phyloP scores from a whole-genome alignment of 73 alveolate genomes.

The Strombidium stylifer region DNA sequence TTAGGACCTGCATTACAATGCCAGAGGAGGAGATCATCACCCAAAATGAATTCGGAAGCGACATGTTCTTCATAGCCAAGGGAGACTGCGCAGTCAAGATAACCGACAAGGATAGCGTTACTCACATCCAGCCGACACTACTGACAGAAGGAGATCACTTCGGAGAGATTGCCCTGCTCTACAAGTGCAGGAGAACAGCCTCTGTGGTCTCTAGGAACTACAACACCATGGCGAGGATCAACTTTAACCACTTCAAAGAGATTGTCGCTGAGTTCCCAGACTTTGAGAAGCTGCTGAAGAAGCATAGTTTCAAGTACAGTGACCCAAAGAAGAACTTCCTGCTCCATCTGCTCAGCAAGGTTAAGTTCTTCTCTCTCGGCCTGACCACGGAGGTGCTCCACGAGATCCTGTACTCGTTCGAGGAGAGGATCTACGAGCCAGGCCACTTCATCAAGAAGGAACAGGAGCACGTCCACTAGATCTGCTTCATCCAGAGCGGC shows the following conservation, averaged over 20 bases:
- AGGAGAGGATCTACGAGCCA: no score
- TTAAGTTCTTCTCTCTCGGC: slow-evolving; percentile 29
- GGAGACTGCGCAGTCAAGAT: slow-evolving; percentile 45
- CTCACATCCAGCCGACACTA: not conserved
- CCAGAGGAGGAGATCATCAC: slow-evolving; percentile 42
- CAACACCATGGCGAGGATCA: slow-evolving; percentile 40
- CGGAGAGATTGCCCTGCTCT: slow-evolving; percentile 53
- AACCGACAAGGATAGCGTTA: slow-evolving; percentile 1
- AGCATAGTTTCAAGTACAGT: slow-evolving; percentile 26
- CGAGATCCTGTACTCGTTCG: no score
- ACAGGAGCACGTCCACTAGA: no score
- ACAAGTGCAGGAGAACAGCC: slow-evolving; percentile 59
- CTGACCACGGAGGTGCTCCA: no score
- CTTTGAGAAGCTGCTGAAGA: slow-evolving; percentile 11
- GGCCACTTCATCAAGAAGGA: no score
- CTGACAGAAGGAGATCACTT: slow-evolving; percentile 41
- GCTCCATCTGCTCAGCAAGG: slow-evolving; percentile 7
- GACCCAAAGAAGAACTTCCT: slow-evolving; percentile 39
- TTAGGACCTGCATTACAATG: slow-evolving; percentile 4
- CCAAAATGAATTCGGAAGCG: slow-evolving; percentile 3
- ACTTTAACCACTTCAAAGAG: slow-evolving; percentile 11
- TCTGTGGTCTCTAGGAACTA: slow-evolving; percentile 42
- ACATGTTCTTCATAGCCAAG: slow-evolving; percentile 54
- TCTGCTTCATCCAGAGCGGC: no score
- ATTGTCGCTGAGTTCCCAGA: slow-evolving; percentile 39